Conservation (phyloP, 331 rosid species). For the Erythrophleum ivorense region DNA sequence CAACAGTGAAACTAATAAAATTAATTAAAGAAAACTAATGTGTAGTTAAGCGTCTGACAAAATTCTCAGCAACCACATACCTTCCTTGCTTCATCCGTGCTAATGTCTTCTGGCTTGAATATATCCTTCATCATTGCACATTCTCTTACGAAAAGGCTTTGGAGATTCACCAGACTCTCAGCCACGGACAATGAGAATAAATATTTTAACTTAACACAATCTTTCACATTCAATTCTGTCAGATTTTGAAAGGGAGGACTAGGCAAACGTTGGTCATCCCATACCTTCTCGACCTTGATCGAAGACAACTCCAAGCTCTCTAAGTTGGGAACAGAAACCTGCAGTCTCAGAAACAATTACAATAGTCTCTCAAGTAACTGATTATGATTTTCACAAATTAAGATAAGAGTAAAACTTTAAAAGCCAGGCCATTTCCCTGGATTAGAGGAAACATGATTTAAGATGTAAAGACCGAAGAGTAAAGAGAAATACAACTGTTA, state of each 20-base stretch:
- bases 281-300: slow-evolving; percentile 22
- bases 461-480: not conserved
- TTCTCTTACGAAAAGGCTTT: not conserved
- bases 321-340: slow-evolving; percentile 39
- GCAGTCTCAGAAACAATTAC: not conserved
- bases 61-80: not conserved
- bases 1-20: not conserved
- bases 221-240: not conserved
- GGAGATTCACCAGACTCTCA: not conserved
- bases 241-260: slow-evolving; percentile 18
- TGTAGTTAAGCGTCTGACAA: not conserved
- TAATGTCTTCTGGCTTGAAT: not conserved
- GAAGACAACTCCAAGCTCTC: slow-evolving; percentile 30
- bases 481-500: not conserved
- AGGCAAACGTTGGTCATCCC: slow-evolving; percentile 27
- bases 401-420: not conserved
- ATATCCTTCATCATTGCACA: not conserved
- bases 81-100: not conserved
- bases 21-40: not conserved
- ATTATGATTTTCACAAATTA: not conserved
- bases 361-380: not conserved
- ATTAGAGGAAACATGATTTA: not conserved
- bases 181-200: slow-evolving; percentile 11
- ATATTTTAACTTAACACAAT: not conserved
- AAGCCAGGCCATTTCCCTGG: not conserved